These are phyloP conservation scores for Tylopilus balloui DNA, from an alignment of 768 basidiomycete species.

Conservation along the genomic window DNA sequence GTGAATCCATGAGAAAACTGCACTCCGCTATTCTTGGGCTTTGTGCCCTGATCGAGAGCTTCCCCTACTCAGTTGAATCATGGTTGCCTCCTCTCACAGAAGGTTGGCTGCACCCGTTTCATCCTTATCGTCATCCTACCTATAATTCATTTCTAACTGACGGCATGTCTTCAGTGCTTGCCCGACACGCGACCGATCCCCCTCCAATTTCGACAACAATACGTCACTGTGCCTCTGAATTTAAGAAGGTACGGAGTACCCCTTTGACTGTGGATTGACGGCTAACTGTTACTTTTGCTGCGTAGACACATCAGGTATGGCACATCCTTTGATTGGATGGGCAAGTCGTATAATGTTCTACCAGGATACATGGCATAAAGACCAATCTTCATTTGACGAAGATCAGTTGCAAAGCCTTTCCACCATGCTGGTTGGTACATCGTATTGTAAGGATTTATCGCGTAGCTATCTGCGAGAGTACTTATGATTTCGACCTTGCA, in stretches of 20 bases:
- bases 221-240: conserved; percentile 77
- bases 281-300: conserved; percentile 1
- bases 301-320: conserved; percentile 59
- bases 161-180: conserved; percentile 50
- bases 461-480: background rate
- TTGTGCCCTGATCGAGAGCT: conserved; percentile 88
- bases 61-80: conserved; percentile 91
- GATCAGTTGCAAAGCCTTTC: conserved; percentile 85
- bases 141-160: background rate
- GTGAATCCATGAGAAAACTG: conserved; percentile 64
- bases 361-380: conserved; percentile 89
- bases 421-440: conserved; percentile 86
- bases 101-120: conserved; percentile 37
- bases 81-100: conserved; percentile 87
- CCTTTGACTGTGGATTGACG: background rate
- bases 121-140: background rate
- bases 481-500: conserved; percentile 16
- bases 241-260: conserved; percentile 65
- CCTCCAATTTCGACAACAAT: conserved; percentile 89
- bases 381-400: conserved; percentile 82
- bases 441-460: conserved; percentile 59
- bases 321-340: background rate
- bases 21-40: conserved; percentile 94
- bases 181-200: conserved; percentile 77
- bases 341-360: conserved; percentile 9